Evolutionary conservation across 768 basidiomycete genomes (phyloP).

Genomic region (Auriculariales sp.): DNA sequence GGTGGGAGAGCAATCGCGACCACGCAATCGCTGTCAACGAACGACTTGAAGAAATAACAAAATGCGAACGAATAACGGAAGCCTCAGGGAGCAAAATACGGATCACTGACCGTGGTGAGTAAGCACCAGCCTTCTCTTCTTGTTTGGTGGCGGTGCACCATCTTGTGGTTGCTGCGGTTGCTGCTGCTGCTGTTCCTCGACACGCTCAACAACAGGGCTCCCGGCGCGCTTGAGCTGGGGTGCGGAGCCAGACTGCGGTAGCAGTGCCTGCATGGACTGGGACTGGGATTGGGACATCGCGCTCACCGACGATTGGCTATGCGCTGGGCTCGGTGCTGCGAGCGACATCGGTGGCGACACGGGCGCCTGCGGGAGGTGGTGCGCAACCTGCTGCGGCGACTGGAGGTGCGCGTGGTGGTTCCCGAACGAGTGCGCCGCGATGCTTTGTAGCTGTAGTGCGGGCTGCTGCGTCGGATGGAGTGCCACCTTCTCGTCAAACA

Average conservation of each 20-base stretch:
- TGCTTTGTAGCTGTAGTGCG: constrained; percentile 77
- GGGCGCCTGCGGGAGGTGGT: constrained; percentile 10
- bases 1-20: too few species aligned
- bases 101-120: constrained; percentile 49
- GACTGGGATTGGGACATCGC: constrained; percentile 4
- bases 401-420: constrained; percentile 22
- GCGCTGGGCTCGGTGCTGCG: constrained; percentile 16
- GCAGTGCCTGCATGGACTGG: not conserved
- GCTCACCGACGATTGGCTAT: constrained; percentile 23
- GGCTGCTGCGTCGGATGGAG: constrained; percentile 84
- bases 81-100: not conserved
- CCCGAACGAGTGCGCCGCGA: constrained; percentile 69
- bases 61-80: not conserved
- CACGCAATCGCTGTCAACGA: too few species aligned
- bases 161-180: constrained; percentile 11
- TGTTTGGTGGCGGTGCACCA: constrained; percentile 53
- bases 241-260: not conserved
- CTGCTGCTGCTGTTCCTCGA: constrained; percentile 11
- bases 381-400: constrained; percentile 14
- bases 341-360: constrained; percentile 16
- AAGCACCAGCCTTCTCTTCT: constrained; percentile 69
- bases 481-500: constrained; percentile 88
- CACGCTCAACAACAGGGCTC: constrained; percentile 10
- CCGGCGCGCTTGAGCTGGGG: constrained; percentile 16
- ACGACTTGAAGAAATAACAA: not conserved